Base-by-base conservation (phyloP, 306 rosid species). In the Sesbania bispinosa region DNA sequence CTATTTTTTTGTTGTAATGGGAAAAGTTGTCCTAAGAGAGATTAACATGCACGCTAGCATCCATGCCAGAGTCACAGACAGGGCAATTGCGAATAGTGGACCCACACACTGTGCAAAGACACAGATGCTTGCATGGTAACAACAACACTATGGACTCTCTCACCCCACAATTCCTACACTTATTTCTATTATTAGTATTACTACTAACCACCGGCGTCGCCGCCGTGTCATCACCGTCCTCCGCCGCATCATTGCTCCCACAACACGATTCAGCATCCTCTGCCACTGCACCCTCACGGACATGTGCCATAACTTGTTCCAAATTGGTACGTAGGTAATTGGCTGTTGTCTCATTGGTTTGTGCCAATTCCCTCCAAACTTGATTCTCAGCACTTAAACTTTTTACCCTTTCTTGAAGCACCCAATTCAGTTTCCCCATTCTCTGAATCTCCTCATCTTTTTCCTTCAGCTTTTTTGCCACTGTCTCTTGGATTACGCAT, bases 121-220 rank as follows among this genome's bases (percentile, higher is more conserved):
- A 94, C 13, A 94, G 79, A 74, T 94, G 98, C 85, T 95, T 87
- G 77, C 98, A 94, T 69, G 97, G 98, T 63, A 94, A 51, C 64
- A 87, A 60, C 81, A 94, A 41, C 79, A 94, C 98, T 53, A 68
- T 74, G n/a, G 96, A 82, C 53, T 94, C 97, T 3, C 83, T 51
- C 39, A 14, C 83, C 79, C 88, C 78, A 54, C 98, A 94, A n/a
- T 39, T 82, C 81, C 59, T 76, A 60, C 98, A 94, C 87, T 55
- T 54, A 69, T 82, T 79, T 10, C 20, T 7, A 9, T n/a, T n/a
- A n/a, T n/a, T n/a, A n/a, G n/a, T n/a, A n/a, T n/a, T n/a, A 27
- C 39, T 13, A 62, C 77, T 2, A 58, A 23, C 62, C 51, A 0
- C 54, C 42, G 65, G 15, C 3, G 62, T 21, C 0, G 67, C 74